Evolutionary conservation across 352 stramenopile species (phyloP).

Genomic region (Phytophthora pseudosyringae): DNA sequence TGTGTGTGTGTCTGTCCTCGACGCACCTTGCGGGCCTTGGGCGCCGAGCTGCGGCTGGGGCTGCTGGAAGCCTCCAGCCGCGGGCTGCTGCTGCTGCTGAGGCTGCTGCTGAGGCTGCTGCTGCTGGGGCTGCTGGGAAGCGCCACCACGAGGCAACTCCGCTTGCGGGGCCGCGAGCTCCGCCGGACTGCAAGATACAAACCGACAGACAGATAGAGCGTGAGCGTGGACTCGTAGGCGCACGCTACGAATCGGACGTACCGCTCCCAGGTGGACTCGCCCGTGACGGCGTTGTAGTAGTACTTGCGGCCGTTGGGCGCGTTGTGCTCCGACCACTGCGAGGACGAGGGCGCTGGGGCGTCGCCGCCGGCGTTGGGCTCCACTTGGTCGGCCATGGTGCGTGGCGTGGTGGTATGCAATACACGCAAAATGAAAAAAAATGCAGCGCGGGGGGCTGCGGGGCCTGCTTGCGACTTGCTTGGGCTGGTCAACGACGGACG

Average conservation of each 20-base stretch:
- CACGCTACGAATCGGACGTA: constrained; percentile 32
- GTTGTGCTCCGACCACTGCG: constrained; percentile 91
- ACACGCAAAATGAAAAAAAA: constrained; percentile 59
- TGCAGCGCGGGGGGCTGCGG: constrained; percentile 34
- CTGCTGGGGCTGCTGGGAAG: constrained; percentile 39
- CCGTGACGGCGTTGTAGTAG: constrained; percentile 92
- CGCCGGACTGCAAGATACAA: constrained; percentile 45
- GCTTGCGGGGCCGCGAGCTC: constrained; percentile 53
- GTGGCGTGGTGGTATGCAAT: constrained; percentile 40
- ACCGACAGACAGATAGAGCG: not conserved
- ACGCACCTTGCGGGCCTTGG: constrained; percentile 55
- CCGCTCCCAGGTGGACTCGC: constrained; percentile 91
- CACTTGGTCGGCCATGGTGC: constrained; percentile 74
- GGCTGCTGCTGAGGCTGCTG: constrained; percentile 34
- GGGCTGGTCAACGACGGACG: constrained; percentile 21
- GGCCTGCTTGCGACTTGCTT: constrained; percentile 8
- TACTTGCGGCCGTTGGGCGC: constrained; percentile 92
- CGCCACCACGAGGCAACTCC: constrained; percentile 41
- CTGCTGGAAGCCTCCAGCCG: constrained; percentile 34
- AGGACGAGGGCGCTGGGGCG: constrained; percentile 39
- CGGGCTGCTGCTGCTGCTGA: constrained; percentile 27
- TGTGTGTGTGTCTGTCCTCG: not conserved
- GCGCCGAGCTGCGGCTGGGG: constrained; percentile 44
- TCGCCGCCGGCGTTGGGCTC: constrained; percentile 49
- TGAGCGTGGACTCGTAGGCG: not conserved